Evolutionary conservation across 139 green algal species (phyloP).

Genomic region (Tetradesmus lagerheimii): DNA sequence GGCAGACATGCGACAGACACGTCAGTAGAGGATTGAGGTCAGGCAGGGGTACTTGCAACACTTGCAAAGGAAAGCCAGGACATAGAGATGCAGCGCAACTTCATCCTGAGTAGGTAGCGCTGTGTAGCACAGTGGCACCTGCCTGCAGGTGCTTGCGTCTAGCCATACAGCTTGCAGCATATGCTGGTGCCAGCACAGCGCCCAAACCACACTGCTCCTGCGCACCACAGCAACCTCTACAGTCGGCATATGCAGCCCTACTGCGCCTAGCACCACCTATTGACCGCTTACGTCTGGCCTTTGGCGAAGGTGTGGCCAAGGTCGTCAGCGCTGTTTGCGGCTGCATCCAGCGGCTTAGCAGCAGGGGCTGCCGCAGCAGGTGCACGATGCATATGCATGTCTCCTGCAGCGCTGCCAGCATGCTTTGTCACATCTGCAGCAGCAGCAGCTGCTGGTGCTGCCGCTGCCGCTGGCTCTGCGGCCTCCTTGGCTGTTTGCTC

Average conservation of each 20-base stretch:
- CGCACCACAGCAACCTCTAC: too few relatives aligned
- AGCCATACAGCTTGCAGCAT: background rate
- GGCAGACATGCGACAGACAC: background rate
- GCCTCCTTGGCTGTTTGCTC: background rate
- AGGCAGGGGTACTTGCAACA: background rate
- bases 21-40: background rate
- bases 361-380: background rate
- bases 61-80: background rate
- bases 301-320: conserved; percentile 16
- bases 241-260: too few relatives aligned
- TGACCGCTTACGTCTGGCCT: background rate
- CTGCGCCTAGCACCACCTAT: too few relatives aligned
- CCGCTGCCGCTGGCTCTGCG: background rate
- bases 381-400: background rate
- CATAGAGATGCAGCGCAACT: too few relatives aligned
- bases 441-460: background rate
- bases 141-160: background rate
- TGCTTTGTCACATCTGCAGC: background rate
- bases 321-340: background rate
- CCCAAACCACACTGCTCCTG: too few relatives aligned
- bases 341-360: background rate
- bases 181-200: too few relatives aligned
- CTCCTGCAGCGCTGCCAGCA: background rate
- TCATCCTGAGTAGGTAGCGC: too few relatives aligned
- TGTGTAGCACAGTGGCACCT: too few relatives aligned